Percentiles rank a stretch among this genome's conserved stretches.
Evolutionary conservation across 106 monocot genomes (phyloP).

Genomic region (Ottelia alismoides): DNA sequence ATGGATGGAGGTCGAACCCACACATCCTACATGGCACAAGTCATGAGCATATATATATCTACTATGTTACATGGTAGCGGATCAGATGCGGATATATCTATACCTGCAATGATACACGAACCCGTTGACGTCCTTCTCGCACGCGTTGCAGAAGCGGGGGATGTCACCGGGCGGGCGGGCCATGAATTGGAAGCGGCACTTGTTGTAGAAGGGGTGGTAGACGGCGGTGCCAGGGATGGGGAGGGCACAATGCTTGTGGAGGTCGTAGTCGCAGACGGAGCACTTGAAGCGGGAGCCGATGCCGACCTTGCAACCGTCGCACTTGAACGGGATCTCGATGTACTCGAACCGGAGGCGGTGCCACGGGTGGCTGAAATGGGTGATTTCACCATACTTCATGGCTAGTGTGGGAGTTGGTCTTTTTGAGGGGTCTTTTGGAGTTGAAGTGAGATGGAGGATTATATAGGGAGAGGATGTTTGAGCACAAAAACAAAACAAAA

Average conservation of each 20-base stretch:
- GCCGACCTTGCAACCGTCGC: conserved; percentile 89
- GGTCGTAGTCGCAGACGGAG: conserved; percentile 73
- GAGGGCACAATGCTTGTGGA: conserved; percentile 84
- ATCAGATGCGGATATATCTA: no score
- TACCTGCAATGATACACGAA: conserved; percentile 75
- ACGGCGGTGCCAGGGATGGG: conserved; percentile 14
- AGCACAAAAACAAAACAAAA: no score
- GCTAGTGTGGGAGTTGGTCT: no score
- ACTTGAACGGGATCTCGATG: conserved; percentile 73
- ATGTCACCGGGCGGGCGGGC: conserved; percentile 46
- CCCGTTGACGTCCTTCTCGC: conserved; percentile 55
- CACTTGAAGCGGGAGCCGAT: conserved; percentile 89
- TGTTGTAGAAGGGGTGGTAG: conserved; percentile 80
- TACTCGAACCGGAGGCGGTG: conserved; percentile 73
- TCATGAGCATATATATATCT: no score
- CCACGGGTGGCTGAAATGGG: conserved; percentile 86
- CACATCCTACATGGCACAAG: no score
- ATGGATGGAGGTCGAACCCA: conserved; percentile 94
- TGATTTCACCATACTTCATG: conserved; percentile 90
- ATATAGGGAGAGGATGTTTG: no score
- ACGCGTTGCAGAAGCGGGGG: conserved; percentile 80
- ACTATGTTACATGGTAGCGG: no score
- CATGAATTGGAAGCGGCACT: conserved; percentile 80
- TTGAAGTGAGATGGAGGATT: no score
- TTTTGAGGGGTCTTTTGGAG: no score